Base-by-base conservation (phyloP, 305 asterid genomes). In the Fraxinus floribunda region DNA sequence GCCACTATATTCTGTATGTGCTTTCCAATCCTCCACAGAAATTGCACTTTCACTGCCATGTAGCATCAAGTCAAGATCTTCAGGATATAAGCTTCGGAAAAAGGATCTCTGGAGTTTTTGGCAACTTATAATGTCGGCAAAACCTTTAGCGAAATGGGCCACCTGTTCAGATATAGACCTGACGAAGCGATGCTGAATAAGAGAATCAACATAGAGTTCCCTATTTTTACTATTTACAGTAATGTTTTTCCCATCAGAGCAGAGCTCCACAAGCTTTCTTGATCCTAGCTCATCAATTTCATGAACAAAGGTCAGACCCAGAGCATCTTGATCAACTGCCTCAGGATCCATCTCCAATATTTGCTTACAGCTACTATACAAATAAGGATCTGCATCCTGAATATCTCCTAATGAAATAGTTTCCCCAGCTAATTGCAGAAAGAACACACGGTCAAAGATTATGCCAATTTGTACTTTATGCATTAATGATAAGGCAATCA, bases 401-500 rank as follows among this genome's bases (percentile, higher is more conserved):
- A 93, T 81, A 84, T 97, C 97, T 90, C 94, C 97, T 80, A 97
- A 83, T 22, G 91, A 85, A 83, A 97, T 82, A 26, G 75, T 3
- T 71, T 75, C 75, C 80, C 97, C 97, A 84, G 92, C 91, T 87
- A 97, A 88, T 87, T 89, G 97, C 79, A 82, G 76, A 82, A 90
- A 86, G 89, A 97, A 92, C 20, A 85, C 87, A 16, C 97, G 97
- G 86, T 93, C 91, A 81, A 95, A 88, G 46, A 91, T 97, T 78
- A 95, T 86, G 57, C 98, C 98, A 2, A 95, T 87, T 89, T 97
- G 98, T 75, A 97, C 83, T 87, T 89, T 91, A 80, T 97, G 95
- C 93, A 94, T 88, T 93, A 97, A 88, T 57, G 97, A 94, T 79
- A 93, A 86, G 60, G 97, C 99, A 84, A 93, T 89, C 88, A 95